Conservation (phyloP, 2,329 filamentous ascomycete genomes). For the Monilinia fructicola region DNA sequence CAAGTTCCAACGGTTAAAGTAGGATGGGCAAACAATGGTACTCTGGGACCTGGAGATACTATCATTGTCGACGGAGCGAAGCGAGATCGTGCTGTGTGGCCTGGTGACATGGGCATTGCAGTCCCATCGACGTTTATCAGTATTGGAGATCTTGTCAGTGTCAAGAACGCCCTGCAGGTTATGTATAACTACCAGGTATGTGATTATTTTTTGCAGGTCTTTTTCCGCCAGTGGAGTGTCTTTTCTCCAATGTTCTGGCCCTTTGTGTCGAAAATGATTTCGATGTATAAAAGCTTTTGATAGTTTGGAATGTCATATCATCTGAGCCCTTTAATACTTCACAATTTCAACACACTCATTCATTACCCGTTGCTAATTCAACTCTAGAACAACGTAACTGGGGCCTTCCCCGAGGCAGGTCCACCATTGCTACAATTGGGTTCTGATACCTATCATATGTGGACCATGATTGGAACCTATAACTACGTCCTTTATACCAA, state of each 20-base stretch:
- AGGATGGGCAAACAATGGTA: conserved; percentile 44
- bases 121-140: conserved; percentile 55
- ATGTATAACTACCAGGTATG: conserved; percentile 48
- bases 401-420: conserved; percentile 36
- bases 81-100: conserved; percentile 59
- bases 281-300: neutral
- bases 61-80: conserved; percentile 54
- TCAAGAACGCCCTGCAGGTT: conserved; percentile 46
- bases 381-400: conserved; percentile 29
- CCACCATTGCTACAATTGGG: conserved; percentile 33
- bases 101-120: conserved; percentile 59
- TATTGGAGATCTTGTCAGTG: conserved; percentile 50
- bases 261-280: neutral
- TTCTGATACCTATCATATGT: conserved; percentile 57
- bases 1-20: conserved; percentile 36
- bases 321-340: conserved; percentile 27
- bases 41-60: conserved; percentile 37
- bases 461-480: conserved; percentile 58
- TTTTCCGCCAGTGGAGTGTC: neutral
- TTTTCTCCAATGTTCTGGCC: neutral
- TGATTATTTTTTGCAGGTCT: neutral
- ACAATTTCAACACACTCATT: neutral
- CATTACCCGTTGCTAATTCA: neutral
- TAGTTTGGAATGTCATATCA: neutral
- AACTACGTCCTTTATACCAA: conserved; percentile 59